Evolutionary conservation across 805 yeast species (phyloP).

Genomic region (Candida coleopterorum): DNA sequence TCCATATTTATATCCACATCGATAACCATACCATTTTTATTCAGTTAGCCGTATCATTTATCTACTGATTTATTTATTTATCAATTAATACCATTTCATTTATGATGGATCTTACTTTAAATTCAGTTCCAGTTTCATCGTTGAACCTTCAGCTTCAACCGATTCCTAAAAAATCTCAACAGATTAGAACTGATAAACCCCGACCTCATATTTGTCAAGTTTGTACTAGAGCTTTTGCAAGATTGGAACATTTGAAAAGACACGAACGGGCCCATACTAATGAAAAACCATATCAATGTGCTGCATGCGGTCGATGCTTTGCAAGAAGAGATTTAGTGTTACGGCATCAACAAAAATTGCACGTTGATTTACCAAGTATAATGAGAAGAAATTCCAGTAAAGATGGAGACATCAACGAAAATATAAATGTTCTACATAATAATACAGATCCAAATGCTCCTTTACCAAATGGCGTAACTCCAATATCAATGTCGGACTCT

Average conservation of each 20-base stretch:
- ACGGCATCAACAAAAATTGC: conserved; percentile 93
- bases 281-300: conserved; percentile 94
- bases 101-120: not conserved
- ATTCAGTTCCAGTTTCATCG: not conserved
- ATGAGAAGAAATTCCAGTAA: conserved; percentile 26
- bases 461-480: conserved; percentile 18
- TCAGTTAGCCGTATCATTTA: no score
- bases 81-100: no score
- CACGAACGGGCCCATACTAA: conserved; percentile 94
- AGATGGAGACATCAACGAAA: conserved; percentile 34
- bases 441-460: conserved; percentile 52
- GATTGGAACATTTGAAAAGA: conserved; percentile 89
- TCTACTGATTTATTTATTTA: no score
- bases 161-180: conserved; percentile 79
- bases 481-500: conserved; percentile 1
- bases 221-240: conserved; percentile 93
- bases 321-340: conserved; percentile 85
- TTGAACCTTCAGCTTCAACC: conserved; percentile 41
- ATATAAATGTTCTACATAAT: conserved; percentile 48
- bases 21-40: no score
- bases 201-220: conserved; percentile 87
- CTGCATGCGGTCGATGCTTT: conserved; percentile 93
- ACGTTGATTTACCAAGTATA: conserved; percentile 46
- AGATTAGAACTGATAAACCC: conserved; percentile 87
- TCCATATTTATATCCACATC: no score